Base-by-base conservation (phyloP, 768 basidiomycete species). In the Cytidiella melzeri region DNA sequence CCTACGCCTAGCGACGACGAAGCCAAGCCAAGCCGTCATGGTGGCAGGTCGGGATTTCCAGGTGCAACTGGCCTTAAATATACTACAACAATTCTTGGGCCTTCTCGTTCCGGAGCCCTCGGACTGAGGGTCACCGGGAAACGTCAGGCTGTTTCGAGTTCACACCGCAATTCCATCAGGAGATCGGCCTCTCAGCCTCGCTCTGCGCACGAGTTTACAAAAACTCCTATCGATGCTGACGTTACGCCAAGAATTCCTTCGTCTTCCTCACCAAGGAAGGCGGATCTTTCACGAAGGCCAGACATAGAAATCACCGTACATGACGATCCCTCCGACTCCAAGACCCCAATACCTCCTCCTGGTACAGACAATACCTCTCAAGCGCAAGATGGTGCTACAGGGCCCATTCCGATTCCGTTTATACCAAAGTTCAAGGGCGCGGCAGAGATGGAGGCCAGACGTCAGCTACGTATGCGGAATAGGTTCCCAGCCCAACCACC, bases 31-130 rank as follows among this genome's bases (percentile, higher is more conserved):
- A 72, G 72, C 25, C 50, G 53, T 26, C 66, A 55, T 13, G 20
- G 55, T 9, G 43, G 52, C 27, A 55, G 51, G 43, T 41, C 69
- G 62, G 56, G 76, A 66, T 56, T 74, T 68, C 65, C 79, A 65
- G 64, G 83, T 59, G 61, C 79, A 55, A 65, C 73, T 10, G 60
- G 76, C 12, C 73, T 96, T 55, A 88, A 85, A 61, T 85, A 94
- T 65, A 87, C 90, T 5, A 82, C 86, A 59, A 96, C 94, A 3
- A 95, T 96, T 60, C 83, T 93, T 75, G 90, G 83, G 3, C 70
- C 70, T 10, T 75, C 76, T 3, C 74, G 80, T 21, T 74, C 79
- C 0, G 89, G 88, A 3, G 87, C 76, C 0, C 62, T 86, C 1
- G 93, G 93, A 0, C 75, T 94, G 67, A 74, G 92, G 20, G 84